Evolutionary conservation across 2,329 filamentous ascomycete species (phyloP).

Genomic region (Zalaria sp.): DNA sequence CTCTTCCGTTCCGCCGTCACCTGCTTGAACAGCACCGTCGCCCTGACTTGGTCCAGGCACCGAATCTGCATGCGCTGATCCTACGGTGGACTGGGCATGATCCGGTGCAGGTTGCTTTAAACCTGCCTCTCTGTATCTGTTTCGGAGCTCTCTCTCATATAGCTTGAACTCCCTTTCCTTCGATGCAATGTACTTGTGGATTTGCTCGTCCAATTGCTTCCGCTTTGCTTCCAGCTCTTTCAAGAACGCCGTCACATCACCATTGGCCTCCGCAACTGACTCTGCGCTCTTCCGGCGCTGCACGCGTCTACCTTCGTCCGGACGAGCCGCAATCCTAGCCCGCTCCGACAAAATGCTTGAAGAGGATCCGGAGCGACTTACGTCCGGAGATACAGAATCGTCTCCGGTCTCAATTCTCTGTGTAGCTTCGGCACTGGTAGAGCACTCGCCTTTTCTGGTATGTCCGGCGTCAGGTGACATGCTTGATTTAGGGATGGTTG

Average conservation of each 20-base stretch:
- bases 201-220: constrained; percentile 21
- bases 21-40: neutral
- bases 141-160: constrained; percentile 19
- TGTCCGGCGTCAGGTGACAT: no score
- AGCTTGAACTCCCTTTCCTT: constrained; percentile 22
- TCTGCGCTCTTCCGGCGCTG: constrained; percentile 6
- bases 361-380: neutral
- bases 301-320: constrained; percentile 5
- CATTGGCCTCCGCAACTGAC: constrained; percentile 7
- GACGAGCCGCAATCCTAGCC: neutral
- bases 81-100: neutral
- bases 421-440: no score
- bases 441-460: no score
- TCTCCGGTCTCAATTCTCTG: no score
- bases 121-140: constrained; percentile 4
- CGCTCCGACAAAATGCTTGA: constrained; percentile 1
- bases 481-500: no score
- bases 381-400: no score
- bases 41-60: neutral
- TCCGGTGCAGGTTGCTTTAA: neutral
- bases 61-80: neutral
- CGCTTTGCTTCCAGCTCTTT: constrained; percentile 20
- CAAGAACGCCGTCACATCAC: constrained; percentile 9
- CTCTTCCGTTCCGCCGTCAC: neutral
- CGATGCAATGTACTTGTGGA: constrained; percentile 22